phyloP scores from a whole-genome alignment of 2,329 filamentous ascomycete species.

The Scedosporium boydii region DNA sequence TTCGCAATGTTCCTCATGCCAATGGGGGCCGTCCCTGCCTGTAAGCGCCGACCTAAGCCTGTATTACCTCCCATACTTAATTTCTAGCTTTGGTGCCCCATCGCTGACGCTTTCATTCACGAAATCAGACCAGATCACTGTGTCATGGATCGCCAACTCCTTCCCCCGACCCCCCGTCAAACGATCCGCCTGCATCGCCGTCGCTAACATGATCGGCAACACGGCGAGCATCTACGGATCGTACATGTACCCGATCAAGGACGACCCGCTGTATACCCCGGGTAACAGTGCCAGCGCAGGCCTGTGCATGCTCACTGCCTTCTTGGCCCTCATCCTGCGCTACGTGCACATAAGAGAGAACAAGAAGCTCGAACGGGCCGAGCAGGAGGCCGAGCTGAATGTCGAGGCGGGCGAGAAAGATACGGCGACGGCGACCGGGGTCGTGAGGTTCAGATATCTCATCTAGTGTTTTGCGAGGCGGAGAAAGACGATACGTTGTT shows the following conservation, averaged over 20 bases:
- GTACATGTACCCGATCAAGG: slow-evolving; percentile 35
- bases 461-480: too few species aligned
- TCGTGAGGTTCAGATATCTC: slow-evolving; percentile 20
- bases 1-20: slow-evolving; percentile 56
- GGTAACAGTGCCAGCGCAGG: slow-evolving; percentile 52
- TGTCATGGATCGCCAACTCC: slow-evolving; percentile 60
- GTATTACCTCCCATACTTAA: too few species aligned
- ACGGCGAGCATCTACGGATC: slow-evolving; percentile 36
- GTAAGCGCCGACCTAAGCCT: too few species aligned
- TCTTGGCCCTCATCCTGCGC: slow-evolving; percentile 43
- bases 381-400: slow-evolving; percentile 17
- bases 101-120: too few species aligned
- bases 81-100: too few species aligned
- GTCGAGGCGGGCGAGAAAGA: slow-evolving; percentile 7
- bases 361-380: slow-evolving; percentile 41
- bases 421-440: slow-evolving; percentile 10
- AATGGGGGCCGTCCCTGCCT: slow-evolving; percentile 17
- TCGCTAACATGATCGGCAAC: slow-evolving; percentile 60
- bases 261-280: slow-evolving; percentile 33
- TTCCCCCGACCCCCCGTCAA: slow-evolving; percentile 61
- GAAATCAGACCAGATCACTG: slow-evolving; percentile 37
- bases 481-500: too few species aligned
- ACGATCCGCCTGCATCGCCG: slow-evolving; percentile 54
- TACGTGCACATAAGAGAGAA: slow-evolving; percentile 51
- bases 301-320: slow-evolving; percentile 50